A percentile compares a stretch with the other conserved stretches of the same genome.
Conservation (phyloP, 306 rosid species). For the Acacia confusa region DNA sequence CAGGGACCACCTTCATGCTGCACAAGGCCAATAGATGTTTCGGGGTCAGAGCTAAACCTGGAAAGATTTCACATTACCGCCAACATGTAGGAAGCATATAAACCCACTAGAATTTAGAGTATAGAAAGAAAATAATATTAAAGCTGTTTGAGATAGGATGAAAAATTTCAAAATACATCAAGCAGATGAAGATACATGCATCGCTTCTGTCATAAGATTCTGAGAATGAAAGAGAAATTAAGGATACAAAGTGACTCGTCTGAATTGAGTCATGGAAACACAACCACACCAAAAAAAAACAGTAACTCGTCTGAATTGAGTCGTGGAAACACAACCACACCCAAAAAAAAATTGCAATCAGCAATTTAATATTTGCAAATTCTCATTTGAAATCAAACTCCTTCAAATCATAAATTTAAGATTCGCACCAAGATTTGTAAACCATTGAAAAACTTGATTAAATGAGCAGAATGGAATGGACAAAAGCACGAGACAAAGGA, state of each 20-base stretch:
- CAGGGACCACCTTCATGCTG: slow-evolving; percentile 99
- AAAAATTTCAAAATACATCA: slow-evolving; percentile 5
- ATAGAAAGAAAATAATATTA: slow-evolving; percentile 24
- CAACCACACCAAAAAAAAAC: not conserved
- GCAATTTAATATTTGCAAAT: not conserved
- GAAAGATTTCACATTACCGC: slow-evolving; percentile 42
- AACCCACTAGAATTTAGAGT: slow-evolving; percentile 24
- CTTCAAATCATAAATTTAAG: not conserved
- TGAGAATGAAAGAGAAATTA: slow-evolving; percentile 9
- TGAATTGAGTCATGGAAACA: not conserved
- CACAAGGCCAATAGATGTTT: slow-evolving; percentile 94
- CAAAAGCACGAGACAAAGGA: not conserved
- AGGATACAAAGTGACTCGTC: not conserved
- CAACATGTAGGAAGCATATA: slow-evolving; percentile 34
- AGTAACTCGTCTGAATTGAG: not conserved
- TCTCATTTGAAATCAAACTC: not conserved
- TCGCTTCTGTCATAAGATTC: slow-evolving; percentile 15
- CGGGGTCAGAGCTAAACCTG: slow-evolving; percentile 72
- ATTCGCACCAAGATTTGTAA: not conserved
- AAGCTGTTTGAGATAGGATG: slow-evolving; percentile 6
- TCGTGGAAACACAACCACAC: not conserved
- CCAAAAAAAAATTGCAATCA: not conserved
- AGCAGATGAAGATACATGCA: slow-evolving; percentile 8
- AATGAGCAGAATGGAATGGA: not conserved
- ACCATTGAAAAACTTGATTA: not conserved